Conservation (phyloP, 768 basidiomycete genomes). For the Cyclocybe aegerita region DNA sequence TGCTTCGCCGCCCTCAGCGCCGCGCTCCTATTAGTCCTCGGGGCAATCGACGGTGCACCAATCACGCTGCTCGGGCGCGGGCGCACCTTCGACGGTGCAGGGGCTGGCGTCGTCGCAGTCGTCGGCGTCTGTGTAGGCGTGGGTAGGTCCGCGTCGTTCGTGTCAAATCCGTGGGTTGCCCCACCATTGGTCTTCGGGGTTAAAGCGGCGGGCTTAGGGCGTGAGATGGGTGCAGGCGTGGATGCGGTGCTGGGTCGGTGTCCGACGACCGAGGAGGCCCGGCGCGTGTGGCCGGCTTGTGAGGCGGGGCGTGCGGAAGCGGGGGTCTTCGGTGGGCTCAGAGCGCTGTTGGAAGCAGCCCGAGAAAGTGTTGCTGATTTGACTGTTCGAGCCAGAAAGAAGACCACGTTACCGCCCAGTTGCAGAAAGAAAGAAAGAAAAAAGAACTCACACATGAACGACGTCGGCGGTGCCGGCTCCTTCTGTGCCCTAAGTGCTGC, state of each 20-base stretch:
- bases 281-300: slow-evolving; percentile 24
- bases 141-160: too few relatives aligned
- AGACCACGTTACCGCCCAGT: not conserved
- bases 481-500: slow-evolving; percentile 67
- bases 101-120: slow-evolving; percentile 1
- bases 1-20: slow-evolving; percentile 68
- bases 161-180: too few relatives aligned
- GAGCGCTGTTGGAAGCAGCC: slow-evolving; percentile 39
- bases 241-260: slow-evolving; percentile 9
- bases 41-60: slow-evolving; percentile 59
- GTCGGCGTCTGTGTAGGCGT: too few relatives aligned
- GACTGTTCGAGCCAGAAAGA: slow-evolving; percentile 30
- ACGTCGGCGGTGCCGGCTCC: slow-evolving; percentile 59
- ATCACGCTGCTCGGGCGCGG: slow-evolving; percentile 59
- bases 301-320: slow-evolving; percentile 26
- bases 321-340: slow-evolving; percentile 20
- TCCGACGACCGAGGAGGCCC: slow-evolving; percentile 43
- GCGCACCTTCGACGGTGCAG: slow-evolving; percentile 29
- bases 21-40: slow-evolving; percentile 75
- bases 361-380: slow-evolving; percentile 45
- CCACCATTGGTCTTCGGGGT: slow-evolving; percentile 3
- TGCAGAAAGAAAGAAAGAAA: not conserved
- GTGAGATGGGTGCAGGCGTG: too few relatives aligned
- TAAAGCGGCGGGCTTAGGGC: not conserved
- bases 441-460: slow-evolving; percentile 65